Base-by-base conservation (phyloP, 805 yeast genomes). In the Wickerhamiella musiphila region DNA sequence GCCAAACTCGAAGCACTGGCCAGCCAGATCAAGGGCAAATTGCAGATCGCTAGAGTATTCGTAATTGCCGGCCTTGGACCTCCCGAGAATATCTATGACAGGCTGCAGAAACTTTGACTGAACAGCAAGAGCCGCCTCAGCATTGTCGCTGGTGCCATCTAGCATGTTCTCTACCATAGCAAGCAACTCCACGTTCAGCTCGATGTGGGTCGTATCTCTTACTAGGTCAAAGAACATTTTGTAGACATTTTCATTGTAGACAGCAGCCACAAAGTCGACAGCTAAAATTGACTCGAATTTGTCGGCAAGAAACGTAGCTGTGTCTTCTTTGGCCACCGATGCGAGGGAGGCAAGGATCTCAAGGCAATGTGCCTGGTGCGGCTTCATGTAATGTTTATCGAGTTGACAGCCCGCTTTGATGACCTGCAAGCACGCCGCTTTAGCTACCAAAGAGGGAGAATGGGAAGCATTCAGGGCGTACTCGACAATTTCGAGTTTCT, bases 281-380 rank as follows among this genome's bases (percentile, higher is more conserved):
- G 61, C 59, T 24, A 78, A 65, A 1, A 73, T 66, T 3, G 65
- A 60, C 1, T 72, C 61, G n/a, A 78, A 52, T 0, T 77, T 66
- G 48, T 83, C 94, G 9, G 78, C 62, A 26, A 84, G 52, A 29
- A 77, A 61, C 1, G 83, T 68, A 22, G 78, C 70, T 0, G 93
- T 67, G 45, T 84, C 96, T 28, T 81, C 94, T 28, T 72, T 78
- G 0, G 90, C 67, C 1, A 69, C 75, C 1, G 63, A 66, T 3
- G 65, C 47, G 7, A 86, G 51, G 2, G 62, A 49, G 3, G 50
- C 45, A 8, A 73, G 61, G 0, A 68, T 27, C 39, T 1, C 41
- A 28, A 23, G 67, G 46, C 8, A 59, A 40, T 3, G 42, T 28
- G 13, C 27, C 35, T 54, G 58, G 27, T 42, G 38, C 6, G 32